Percentiles rank a stretch among this genome's conserved stretches.
phyloP scores from a whole-genome alignment of 352 stramenopile species.

The Globisporangium barbulae region DNA sequence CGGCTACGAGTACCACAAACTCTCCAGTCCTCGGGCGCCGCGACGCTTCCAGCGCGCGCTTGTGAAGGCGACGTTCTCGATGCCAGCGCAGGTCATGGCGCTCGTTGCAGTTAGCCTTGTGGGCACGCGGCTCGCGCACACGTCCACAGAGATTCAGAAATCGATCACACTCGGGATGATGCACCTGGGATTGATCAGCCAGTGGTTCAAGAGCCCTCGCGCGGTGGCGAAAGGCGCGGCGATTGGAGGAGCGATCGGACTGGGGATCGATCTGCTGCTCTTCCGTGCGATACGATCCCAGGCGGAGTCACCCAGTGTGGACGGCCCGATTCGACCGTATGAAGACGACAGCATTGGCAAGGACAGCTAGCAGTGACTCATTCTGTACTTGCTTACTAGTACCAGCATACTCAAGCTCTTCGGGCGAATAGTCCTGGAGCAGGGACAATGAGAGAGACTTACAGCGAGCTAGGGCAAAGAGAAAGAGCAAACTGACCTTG shows the following conservation, averaged over 20 bases:
- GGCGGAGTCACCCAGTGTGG: background rate
- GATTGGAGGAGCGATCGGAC: background rate
- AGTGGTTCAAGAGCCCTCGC: background rate
- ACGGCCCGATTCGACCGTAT: background rate
- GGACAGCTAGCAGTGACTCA: background rate
- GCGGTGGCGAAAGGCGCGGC: background rate
- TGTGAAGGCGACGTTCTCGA: background rate
- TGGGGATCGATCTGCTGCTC: background rate
- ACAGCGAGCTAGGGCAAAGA: background rate
- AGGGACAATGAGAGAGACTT: background rate
- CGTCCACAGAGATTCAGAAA: background rate
- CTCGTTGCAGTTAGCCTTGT: background rate
- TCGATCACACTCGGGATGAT: background rate
- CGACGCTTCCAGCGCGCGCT: background rate
- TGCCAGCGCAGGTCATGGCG: background rate
- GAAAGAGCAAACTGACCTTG: background rate
- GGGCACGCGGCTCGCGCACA: background rate
- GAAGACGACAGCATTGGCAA: background rate
- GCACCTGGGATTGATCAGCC: background rate
- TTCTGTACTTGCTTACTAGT: background rate
- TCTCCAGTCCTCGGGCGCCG: no score
- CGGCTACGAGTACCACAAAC: background rate
- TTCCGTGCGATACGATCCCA: background rate
- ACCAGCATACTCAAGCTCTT: no score
- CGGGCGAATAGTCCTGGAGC: background rate